These are phyloP conservation scores for Phytopythium delawarense DNA, from an alignment of 352 stramenopile genomes.

Conservation along the genomic window DNA sequence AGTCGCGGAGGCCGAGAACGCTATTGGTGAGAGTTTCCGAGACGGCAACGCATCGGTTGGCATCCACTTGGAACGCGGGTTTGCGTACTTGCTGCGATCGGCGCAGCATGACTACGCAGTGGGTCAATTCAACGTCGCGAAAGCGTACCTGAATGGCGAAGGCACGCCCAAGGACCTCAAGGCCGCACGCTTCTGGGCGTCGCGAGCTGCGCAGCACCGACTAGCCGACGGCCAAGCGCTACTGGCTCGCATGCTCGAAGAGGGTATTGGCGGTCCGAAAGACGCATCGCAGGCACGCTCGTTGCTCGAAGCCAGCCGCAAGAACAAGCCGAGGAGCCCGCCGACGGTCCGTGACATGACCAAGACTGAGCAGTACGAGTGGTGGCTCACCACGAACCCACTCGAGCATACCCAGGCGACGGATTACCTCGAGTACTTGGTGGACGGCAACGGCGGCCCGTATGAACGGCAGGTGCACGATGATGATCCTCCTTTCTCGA, in stretches of 20 bases:
- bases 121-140: constrained; percentile 29
- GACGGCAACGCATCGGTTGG: constrained; percentile 19
- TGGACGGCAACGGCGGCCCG: too few relatives aligned
- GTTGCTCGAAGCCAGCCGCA: neutral
- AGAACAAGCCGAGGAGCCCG: neutral
- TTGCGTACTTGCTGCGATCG: constrained; percentile 28
- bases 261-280: constrained; percentile 17
- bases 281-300: neutral
- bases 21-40: constrained; percentile 30
- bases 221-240: constrained; percentile 23
- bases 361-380: neutral
- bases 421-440: constrained; percentile 4
- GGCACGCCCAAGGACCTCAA: constrained; percentile 18
- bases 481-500: neutral
- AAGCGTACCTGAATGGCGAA: constrained; percentile 24
- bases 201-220: constrained; percentile 28
- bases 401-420: neutral
- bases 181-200: constrained; percentile 31
- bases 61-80: constrained; percentile 18
- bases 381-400: neutral
- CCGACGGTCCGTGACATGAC: neutral
- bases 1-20: constrained; percentile 32
- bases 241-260: constrained; percentile 22
- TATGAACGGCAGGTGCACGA: neutral
- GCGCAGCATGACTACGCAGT: constrained; percentile 31